Evolutionary conservation across 345 rosid genomes (phyloP), one percentile per base, ranked within the genome.

Genomic region (Syzygium oleosum): DNA sequence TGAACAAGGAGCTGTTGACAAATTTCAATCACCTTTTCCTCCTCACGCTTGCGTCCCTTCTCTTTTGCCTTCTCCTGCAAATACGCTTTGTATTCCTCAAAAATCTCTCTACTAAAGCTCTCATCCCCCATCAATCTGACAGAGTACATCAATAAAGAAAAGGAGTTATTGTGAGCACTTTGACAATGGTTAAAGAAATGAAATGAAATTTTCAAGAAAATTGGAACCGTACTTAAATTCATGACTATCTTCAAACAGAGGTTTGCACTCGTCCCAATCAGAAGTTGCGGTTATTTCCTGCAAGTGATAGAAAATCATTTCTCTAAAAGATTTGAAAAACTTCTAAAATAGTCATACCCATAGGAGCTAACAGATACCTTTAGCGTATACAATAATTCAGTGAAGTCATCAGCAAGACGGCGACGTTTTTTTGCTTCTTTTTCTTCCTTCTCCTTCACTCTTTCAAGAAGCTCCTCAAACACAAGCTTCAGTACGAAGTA

Each of bases 361-460:
- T 73, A 43, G 83, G 19, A 73, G 49, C 49, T 19, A 73, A 38
- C 13, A 10, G 43, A 73, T 73, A 98, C 99, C 98, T 98, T 98
- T 77, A 88, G 89, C 13, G 97, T 87, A 86, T 90, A 93, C 88
- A 98, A 89, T n/a, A 97, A 91, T 63, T 91, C 91, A 9, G 94
- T 92, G 91, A 97, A 95, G 87, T 98, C 99, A 92, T 98, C 99
- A 22, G 95, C 96, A 87, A 95, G 92, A 85, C 96, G 97, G 88
- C 95, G 98, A 84, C 94, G 94, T 91, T 94, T 98, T 93, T 95
- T 96, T 63, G 96, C 98, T 91, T 97, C 99, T 92, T 96, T 98
- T 90, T 94, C 99, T 89, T 98, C 98, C 91, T 98, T 98, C 91
- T 98, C 99, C 94, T 93, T 97, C 52, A 93, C 94, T 91, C 98